Base-by-base conservation (phyloP, 2,329 filamentous ascomycete species). In the Capronia epimyces region DNA sequence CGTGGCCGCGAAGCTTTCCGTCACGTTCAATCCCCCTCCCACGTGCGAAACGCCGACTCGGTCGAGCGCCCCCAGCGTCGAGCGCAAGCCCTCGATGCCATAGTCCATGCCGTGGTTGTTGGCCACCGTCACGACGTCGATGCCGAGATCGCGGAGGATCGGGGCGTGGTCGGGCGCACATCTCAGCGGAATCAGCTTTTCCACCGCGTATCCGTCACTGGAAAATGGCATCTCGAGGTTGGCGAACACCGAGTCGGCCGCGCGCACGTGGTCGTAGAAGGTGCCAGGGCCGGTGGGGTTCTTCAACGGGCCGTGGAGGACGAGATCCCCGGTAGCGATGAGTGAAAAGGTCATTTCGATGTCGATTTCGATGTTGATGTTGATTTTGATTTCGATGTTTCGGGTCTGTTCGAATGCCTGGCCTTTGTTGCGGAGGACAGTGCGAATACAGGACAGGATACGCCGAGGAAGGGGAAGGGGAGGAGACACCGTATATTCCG, bases 201-300 rank as follows among this genome's bases (percentile, higher is more conserved):
- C 47, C 2, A 20, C 27, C 2, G 47, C 39, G 15, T 24, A 39
- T 2, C 29, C 41, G 20, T 39, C 29, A 12, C 13, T 50, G 2
- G n/a, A 36, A 40, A 50, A 50, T n/a, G 47, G 47, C 47, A 50
- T 50, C 29, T 50, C 47, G 12, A 50, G 40, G 22, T 50, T 50
- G 5, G 29, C 39, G 37, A 50, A 50, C 13, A 24, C 43, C 40
- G 47, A 50, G 25, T 50, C 47, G 12, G 40, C 32, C 10, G 6
- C 12, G 12, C n/a, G 24, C 6, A 50, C n/a, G 25, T 44, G 40
- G 9, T 50, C 22, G 29, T 50, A 50, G 6, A 50, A 24, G 7
- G 32, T n/a, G 5, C 16, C 16, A 5, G 5, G 5, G 32, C 32
- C 16, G 13, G 16, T 18, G 5, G 32, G 32, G 13, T 13, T 5